Evolutionary conservation across 176 grass and related monocot species (phyloP).

Genomic region (Tillandsia fasciculata): DNA sequence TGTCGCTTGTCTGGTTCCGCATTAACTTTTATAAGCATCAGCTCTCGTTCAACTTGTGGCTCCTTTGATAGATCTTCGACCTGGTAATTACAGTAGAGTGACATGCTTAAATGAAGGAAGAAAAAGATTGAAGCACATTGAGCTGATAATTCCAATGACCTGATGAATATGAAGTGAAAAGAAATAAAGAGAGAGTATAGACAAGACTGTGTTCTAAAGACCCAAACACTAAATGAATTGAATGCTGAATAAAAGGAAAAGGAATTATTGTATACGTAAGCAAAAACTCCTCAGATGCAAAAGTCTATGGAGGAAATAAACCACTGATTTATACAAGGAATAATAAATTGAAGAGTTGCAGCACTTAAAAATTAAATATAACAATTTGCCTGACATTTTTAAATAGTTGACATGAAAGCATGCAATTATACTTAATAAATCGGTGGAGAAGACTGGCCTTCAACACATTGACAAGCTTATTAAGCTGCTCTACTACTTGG

Average conservation of each 20-base stretch:
- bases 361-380: background rate
- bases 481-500: conserved; percentile 58
- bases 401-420: background rate
- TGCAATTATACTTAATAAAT: background rate
- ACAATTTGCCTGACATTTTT: background rate
- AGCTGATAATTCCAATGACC: background rate
- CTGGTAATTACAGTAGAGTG: conserved; percentile 15
- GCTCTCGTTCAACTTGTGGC: conserved; percentile 62
- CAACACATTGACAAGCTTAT: conserved; percentile 77
- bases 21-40: conserved; percentile 79
- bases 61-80: conserved; percentile 62
- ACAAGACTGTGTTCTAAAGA: background rate
- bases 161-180: background rate
- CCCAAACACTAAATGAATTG: too few relatives aligned
- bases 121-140: background rate
- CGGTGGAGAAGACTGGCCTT: conserved; percentile 32
- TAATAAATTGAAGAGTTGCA: too few relatives aligned
- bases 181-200: background rate
- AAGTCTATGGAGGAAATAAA: too few relatives aligned
- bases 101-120: background rate
- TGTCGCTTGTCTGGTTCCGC: conserved; percentile 42
- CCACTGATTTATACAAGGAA: too few relatives aligned
- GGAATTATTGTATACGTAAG: too few relatives aligned
- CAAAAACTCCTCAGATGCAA: too few relatives aligned
- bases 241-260: too few relatives aligned